phyloP scores from a whole-genome alignment of 441 rosid species.

The Gossypium laxum region DNA sequence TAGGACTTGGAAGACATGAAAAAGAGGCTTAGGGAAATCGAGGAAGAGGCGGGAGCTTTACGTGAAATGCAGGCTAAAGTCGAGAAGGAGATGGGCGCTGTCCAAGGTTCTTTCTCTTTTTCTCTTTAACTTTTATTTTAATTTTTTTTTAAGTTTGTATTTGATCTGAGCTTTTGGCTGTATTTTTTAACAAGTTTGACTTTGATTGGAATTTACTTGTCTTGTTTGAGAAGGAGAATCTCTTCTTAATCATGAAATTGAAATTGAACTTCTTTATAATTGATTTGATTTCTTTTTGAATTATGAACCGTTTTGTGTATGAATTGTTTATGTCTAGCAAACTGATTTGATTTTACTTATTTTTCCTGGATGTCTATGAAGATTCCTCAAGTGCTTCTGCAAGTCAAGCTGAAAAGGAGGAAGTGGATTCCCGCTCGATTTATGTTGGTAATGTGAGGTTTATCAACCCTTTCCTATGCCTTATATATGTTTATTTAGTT shows the following conservation, averaged over 20 bases:
- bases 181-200: neutral
- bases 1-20: constrained; percentile 71
- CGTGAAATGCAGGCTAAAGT: constrained; percentile 81
- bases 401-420: constrained; percentile 61
- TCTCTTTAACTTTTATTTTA: neutral
- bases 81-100: constrained; percentile 76
- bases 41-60: constrained; percentile 68
- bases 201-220: neutral
- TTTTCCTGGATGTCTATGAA: constrained; percentile 20
- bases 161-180: constrained; percentile 6
- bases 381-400: constrained; percentile 51
- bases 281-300: neutral
- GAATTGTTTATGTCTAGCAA: constrained; percentile 8
- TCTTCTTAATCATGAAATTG: neutral
- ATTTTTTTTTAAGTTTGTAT: neutral
- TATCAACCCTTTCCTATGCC: constrained; percentile 14
- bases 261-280: neutral
- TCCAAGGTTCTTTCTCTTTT: constrained; percentile 34
- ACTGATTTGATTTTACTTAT: constrained; percentile 4
- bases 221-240: neutral
- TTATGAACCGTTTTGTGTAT: neutral
- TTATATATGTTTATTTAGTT: neutral
- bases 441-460: constrained; percentile 74
- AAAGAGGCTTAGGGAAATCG: constrained; percentile 62
- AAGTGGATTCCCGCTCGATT: constrained; percentile 64